Percentiles rank a stretch among this genome's conserved stretches.
phyloP scores from a whole-genome alignment of 208 protist species.

The Phytomonas sp. region DNA sequence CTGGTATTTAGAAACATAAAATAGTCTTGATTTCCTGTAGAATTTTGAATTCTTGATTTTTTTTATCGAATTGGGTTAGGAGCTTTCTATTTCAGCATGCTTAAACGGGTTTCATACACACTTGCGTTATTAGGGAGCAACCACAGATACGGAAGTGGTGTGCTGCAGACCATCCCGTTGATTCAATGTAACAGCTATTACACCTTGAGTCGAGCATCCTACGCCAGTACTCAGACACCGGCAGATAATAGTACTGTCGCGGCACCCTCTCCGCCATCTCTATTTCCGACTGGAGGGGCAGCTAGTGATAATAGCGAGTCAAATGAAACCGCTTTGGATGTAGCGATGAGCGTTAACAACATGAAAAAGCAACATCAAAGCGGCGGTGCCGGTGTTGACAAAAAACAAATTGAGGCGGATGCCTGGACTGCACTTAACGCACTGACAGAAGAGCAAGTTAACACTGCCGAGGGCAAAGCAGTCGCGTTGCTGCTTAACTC shows the following conservation, averaged over 20 bases:
- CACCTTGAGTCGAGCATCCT: neutral
- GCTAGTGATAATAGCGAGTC: constrained; percentile 9
- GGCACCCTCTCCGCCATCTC: constrained; percentile 6
- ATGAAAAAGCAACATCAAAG: constrained; percentile 78
- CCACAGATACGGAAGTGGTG: neutral
- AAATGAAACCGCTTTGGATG: constrained; percentile 58
- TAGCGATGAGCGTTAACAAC: constrained; percentile 84
- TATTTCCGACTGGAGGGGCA: neutral
- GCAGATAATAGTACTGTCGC: constrained; percentile 2
- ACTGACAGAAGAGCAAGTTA: constrained; percentile 76
- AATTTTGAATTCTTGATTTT: neutral
- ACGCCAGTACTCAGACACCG: constrained; percentile 4
- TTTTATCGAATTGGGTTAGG: neutral
- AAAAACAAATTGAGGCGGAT: constrained; percentile 65
- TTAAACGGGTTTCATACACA: neutral
- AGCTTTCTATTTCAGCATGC: neutral
- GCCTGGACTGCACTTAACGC: constrained; percentile 74
- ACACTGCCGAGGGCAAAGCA: constrained; percentile 80
- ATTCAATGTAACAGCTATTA: neutral
- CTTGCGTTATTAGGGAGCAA: neutral
- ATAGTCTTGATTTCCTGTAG: neutral
- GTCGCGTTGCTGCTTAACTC: constrained; percentile 82
- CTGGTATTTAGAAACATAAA: neutral
- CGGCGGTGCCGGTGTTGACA: constrained; percentile 30
- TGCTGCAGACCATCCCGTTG: neutral